Evolutionary conservation across 2,329 filamentous ascomycete species (phyloP).

Genomic region (Talaromyces sp.): DNA sequence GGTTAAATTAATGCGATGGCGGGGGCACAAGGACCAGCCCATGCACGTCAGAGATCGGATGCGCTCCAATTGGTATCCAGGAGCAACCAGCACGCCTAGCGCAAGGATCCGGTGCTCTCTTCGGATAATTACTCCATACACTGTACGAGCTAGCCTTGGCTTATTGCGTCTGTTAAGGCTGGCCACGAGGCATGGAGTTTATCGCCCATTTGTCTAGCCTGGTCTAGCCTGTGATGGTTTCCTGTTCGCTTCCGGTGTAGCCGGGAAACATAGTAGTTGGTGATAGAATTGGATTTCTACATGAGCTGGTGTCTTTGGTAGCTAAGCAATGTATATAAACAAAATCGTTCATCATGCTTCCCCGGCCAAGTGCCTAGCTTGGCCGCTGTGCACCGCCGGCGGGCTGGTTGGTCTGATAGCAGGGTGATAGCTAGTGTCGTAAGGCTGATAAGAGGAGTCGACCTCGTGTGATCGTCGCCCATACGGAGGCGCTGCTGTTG

Average conservation of each 20-base stretch:
- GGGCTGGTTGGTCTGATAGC: background rate
- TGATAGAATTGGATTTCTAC: background rate
- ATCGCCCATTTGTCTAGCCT: background rate
- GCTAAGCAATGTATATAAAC: background rate
- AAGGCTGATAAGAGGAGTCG: constrained; percentile 5
- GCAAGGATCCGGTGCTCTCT: background rate
- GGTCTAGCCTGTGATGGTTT: background rate
- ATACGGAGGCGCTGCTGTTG: constrained; percentile 13
- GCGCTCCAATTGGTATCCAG: background rate
- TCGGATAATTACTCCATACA: background rate
- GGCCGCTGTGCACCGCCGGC: background rate
- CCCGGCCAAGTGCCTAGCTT: background rate
- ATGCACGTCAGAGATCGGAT: constrained; percentile 1
- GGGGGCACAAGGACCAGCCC: background rate
- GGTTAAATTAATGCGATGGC: constrained; percentile 8
- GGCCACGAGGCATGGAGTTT: background rate
- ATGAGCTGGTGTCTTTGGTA: background rate
- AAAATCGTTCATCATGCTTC: background rate
- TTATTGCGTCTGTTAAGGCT: background rate
- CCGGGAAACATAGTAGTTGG: background rate
- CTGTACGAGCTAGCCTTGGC: background rate
- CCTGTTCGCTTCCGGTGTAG: background rate
- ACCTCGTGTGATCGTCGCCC: background rate
- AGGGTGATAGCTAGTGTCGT: constrained; percentile 6
- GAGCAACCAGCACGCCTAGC: background rate